Conservation (phyloP, 805 yeast species). For the Yarrowia phangngaensis region DNA sequence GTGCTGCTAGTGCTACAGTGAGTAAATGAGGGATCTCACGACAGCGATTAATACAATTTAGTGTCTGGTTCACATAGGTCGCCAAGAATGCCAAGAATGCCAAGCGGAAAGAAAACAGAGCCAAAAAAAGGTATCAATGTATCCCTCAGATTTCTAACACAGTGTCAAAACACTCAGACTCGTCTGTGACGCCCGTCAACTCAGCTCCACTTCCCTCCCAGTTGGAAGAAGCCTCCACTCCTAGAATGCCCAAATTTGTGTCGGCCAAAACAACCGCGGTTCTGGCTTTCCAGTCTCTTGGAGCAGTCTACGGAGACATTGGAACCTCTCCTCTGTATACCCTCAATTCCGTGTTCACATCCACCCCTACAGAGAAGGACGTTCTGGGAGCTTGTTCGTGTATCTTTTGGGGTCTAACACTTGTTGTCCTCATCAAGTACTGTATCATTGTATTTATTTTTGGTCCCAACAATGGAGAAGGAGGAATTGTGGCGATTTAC, state of each 20-base stretch:
- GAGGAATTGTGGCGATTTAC: slow-evolving; percentile 63
- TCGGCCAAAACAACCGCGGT: background rate
- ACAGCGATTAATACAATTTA: no score
- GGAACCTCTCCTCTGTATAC: slow-evolving; percentile 23
- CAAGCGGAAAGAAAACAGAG: no score
- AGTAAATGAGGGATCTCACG: no score
- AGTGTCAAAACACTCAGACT: no score
- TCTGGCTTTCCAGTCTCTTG: slow-evolving; percentile 47
- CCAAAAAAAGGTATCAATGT: no score
- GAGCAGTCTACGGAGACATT: slow-evolving; percentile 53
- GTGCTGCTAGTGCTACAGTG: no score
- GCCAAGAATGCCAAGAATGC: no score
- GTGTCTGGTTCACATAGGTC: no score
- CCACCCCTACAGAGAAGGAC: background rate
- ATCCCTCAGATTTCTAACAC: no score
- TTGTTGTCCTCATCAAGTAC: slow-evolving; percentile 53
- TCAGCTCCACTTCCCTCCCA: no score
- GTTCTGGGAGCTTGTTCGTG: slow-evolving; percentile 23
- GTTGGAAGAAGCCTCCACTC: slow-evolving; percentile 8
- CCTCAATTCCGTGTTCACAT: slow-evolving; percentile 2
- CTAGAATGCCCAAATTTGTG: background rate
- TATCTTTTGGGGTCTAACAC: slow-evolving; percentile 53
- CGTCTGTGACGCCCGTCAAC: no score
- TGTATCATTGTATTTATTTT: slow-evolving; percentile 50
- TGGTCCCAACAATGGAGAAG: slow-evolving; percentile 54